Percentiles rank a stretch among this genome's conserved stretches.
Conservation (phyloP, 768 basidiomycete genomes). For the Leccinellum luteum region DNA sequence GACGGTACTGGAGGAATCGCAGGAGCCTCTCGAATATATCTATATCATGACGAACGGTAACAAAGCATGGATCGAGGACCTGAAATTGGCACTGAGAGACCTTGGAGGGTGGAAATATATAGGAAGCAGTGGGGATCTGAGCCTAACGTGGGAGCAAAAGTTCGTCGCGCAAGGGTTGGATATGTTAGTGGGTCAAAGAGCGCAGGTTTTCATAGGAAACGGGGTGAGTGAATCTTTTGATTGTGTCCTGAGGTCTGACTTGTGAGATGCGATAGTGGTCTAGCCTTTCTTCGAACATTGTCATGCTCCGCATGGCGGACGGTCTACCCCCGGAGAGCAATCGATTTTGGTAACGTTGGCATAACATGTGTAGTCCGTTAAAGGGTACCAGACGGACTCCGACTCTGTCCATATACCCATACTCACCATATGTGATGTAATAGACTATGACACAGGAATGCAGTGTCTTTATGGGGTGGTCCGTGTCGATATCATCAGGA, state of each 20-base stretch:
- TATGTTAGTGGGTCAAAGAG: slow-evolving; percentile 46
- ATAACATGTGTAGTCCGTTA: background rate
- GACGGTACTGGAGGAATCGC: slow-evolving; percentile 28
- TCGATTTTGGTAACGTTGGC: slow-evolving; percentile 32
- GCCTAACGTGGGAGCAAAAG: slow-evolving; percentile 39
- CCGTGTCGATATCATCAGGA: no score
- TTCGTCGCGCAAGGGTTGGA: slow-evolving; percentile 47
- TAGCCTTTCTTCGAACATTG: slow-evolving; percentile 39
- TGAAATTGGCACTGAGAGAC: slow-evolving; percentile 34
- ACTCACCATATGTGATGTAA: no score
- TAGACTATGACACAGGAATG: no score
- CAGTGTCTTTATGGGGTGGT: no score
- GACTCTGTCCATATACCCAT: background rate
- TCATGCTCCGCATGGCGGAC: slow-evolving; percentile 36
- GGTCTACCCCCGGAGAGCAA: slow-evolving; percentile 27
- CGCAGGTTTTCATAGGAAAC: slow-evolving; percentile 51
- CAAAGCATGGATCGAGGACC: slow-evolving; percentile 37
- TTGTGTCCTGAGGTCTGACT: background rate
- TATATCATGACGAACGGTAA: slow-evolving; percentile 50
- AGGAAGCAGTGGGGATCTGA: slow-evolving; percentile 40
- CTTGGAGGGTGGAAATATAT: slow-evolving; percentile 37
- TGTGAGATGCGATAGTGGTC: slow-evolving; percentile 33
- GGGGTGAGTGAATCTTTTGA: slow-evolving; percentile 36
- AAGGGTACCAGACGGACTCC: background rate
- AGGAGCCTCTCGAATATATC: slow-evolving; percentile 31